Conservation (phyloP, 305 asterid genomes). For the Fraxinus ornus region DNA sequence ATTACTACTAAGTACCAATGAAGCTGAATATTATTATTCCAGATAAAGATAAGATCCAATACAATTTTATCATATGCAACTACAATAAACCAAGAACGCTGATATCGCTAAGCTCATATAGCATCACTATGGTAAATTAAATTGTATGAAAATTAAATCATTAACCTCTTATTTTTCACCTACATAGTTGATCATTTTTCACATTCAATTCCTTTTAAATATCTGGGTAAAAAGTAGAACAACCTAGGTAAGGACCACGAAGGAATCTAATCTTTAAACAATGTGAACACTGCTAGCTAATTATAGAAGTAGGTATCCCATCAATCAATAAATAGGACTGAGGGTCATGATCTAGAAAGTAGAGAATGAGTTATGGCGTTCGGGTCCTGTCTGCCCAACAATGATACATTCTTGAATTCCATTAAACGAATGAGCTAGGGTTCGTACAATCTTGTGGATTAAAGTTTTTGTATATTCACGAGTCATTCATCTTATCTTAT, state of each 20-base stretch:
- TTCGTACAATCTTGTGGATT: not conserved
- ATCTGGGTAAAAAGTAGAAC: not conserved
- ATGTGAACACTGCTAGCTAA: not conserved
- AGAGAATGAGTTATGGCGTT: not conserved
- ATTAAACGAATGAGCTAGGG: not conserved
- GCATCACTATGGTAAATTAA: not conserved
- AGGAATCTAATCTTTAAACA: not conserved
- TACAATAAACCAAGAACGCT: not conserved
- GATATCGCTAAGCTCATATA: not conserved
- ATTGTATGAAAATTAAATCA: not conserved
- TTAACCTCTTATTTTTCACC: not conserved
- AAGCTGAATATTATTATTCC: too few relatives aligned
- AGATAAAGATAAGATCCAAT: not conserved
- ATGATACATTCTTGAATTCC: not conserved
- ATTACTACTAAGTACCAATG: too few relatives aligned
- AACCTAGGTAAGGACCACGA: not conserved
- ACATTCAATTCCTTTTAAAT: not conserved
- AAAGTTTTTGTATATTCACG: not conserved
- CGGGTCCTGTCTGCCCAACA: not conserved
- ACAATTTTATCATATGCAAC: not conserved
- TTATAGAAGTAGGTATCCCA: not conserved
- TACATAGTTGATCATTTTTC: not conserved
- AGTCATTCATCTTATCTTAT: not conserved
- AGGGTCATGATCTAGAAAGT: too few relatives aligned
- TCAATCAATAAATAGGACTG: not conserved